Conservation (phyloP, 2,329 filamentous ascomycete genomes). For the Sordariomycetes sp. region DNA sequence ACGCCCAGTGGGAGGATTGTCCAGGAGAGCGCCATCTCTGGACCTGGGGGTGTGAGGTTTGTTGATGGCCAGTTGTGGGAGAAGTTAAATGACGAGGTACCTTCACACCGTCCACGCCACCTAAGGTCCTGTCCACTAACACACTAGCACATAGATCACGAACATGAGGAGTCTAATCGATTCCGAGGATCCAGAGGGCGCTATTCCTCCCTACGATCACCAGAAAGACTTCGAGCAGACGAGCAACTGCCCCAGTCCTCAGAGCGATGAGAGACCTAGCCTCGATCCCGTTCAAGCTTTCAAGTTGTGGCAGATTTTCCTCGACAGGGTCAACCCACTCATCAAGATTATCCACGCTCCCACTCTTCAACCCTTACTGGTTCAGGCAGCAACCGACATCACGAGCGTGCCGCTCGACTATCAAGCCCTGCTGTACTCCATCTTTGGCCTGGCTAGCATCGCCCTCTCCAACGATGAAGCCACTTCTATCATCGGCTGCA, state of each 20-base stretch:
- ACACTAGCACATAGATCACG: conserved; percentile 16
- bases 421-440: conserved; percentile 55
- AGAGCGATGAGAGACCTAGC: conserved; percentile 27
- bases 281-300: conserved; percentile 58
- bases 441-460: conserved; percentile 52
- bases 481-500: conserved; percentile 35
- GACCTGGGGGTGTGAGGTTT: conserved; percentile 33
- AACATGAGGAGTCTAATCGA: conserved; percentile 48
- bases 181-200: conserved; percentile 33
- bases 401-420: conserved; percentile 44
- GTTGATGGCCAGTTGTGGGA: conserved; percentile 44
- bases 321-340: conserved; percentile 66
- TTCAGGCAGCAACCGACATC: conserved; percentile 52
- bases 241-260: background rate
- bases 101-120: no score
- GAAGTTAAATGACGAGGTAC: conserved; percentile 47
- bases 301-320: conserved; percentile 63
- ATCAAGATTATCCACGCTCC: conserved; percentile 66
- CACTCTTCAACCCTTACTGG: conserved; percentile 53
- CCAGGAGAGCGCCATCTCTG: conserved; percentile 1
- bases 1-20: no score
- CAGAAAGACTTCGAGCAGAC: background rate
- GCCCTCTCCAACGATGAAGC: conserved; percentile 49
- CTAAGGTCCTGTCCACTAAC: no score
- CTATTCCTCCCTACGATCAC: background rate